phyloP scores from a whole-genome alignment of 2,329 filamentous ascomycete genomes.

The Hirsutella rhossiliensis region DNA sequence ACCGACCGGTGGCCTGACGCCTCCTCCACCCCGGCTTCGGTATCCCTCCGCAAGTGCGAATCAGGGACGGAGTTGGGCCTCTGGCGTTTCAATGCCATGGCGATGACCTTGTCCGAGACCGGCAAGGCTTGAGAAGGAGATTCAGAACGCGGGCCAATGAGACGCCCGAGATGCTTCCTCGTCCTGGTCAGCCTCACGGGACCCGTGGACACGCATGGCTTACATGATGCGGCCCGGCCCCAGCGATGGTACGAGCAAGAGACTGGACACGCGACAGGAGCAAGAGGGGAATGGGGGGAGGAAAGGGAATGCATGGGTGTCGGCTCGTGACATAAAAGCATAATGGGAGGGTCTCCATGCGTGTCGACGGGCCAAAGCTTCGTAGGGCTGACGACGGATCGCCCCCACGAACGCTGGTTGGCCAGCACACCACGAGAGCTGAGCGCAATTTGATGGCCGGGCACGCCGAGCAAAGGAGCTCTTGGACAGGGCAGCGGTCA shows the following conservation, averaged over 20 bases:
- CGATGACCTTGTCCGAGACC: background rate
- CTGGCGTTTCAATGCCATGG: background rate
- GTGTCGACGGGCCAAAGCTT: conserved; percentile 6
- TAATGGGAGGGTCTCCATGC: background rate
- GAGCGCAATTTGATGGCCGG: conserved; percentile 1
- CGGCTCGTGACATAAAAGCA: conserved; percentile 1
- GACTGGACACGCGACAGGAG: background rate
- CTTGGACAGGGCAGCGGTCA: conserved; percentile 2
- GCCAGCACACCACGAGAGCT: conserved; percentile 5
- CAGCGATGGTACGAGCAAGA: background rate
- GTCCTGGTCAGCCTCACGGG: conserved; percentile 1
- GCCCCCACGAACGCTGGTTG: conserved; percentile 7
- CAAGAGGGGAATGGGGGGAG: background rate
- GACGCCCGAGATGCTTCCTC: background rate
- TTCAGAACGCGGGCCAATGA: conserved; percentile 1
- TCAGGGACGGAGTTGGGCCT: background rate
- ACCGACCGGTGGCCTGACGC: conserved; percentile 1
- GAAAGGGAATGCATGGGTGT: background rate
- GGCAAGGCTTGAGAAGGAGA: background rate
- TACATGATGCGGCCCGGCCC: background rate
- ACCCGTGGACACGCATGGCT: background rate
- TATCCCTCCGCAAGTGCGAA: background rate
- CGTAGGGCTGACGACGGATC: conserved; percentile 11
- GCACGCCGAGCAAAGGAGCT: conserved; percentile 2
- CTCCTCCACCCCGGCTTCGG: background rate